phyloP scores from a whole-genome alignment of 441 rosid genomes.

The Eutrema salsugineum region DNA sequence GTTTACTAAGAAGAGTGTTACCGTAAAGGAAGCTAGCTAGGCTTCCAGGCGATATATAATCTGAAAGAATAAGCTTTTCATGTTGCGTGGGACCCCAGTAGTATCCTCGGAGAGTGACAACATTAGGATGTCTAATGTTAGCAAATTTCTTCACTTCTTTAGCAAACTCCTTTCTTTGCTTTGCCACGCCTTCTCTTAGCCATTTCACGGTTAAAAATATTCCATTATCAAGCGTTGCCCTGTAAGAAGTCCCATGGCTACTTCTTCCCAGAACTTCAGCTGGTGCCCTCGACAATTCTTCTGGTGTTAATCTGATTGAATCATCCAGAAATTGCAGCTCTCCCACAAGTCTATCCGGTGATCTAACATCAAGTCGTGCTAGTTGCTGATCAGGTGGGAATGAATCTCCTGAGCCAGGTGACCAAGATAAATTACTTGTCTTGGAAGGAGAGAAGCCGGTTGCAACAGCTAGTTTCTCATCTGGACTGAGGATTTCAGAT shows the following conservation, averaged over 20 bases:
- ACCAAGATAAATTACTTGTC: conserved; percentile 76
- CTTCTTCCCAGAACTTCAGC: conserved; percentile 98
- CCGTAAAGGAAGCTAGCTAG: conserved; percentile 98
- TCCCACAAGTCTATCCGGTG: conserved; percentile 92
- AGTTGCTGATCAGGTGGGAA: conserved; percentile 70
- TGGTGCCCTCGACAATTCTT: conserved; percentile 94
- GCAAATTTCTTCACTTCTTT: conserved; percentile 97
- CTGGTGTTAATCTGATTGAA: conserved; percentile 78
- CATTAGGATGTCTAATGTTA: conserved; percentile 95
- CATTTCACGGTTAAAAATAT: conserved; percentile 89
- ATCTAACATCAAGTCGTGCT: conserved; percentile 82
- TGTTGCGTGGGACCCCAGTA: conserved; percentile 99
- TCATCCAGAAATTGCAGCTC: conserved; percentile 96
- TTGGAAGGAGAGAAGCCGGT: conserved; percentile 88
- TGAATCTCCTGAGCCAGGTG: conserved; percentile 96
- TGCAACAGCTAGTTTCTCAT: conserved; percentile 62
- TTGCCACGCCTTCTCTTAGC: conserved; percentile 98
- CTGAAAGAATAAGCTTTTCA: conserved; percentile 97
- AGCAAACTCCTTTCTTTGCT: conserved; percentile 90
- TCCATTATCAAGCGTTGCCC: conserved; percentile 90
- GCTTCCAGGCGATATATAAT: conserved; percentile 92
- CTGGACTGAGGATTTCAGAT: conserved; percentile 77
- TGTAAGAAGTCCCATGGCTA: conserved; percentile 98
- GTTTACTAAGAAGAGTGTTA: conserved; percentile 24
- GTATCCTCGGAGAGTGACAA: conserved; percentile 92